phyloP scores from a whole-genome alignment of 768 basidiomycete genomes.

The Inosperma sp. region DNA sequence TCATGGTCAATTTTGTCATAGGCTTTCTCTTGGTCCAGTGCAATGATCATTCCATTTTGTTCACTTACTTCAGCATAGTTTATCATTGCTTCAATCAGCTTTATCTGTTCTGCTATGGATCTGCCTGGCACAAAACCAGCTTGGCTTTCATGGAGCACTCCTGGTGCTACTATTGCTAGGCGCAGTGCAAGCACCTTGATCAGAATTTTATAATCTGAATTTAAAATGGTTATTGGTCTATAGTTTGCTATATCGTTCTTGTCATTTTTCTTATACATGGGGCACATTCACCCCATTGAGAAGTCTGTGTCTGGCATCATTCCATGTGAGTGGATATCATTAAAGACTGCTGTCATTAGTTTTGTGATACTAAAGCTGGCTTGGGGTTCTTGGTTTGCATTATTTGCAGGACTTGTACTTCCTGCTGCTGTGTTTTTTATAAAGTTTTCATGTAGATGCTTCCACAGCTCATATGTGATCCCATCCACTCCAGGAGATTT shows the following conservation, averaged over 20 bases:
- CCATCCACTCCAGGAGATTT: slow-evolving; percentile 24
- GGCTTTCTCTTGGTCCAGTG: too few species aligned
- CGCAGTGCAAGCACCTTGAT: slow-evolving; percentile 24
- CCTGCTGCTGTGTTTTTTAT: neutral
- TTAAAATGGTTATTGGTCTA: too few species aligned
- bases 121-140: slow-evolving; percentile 36
- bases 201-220: slow-evolving; percentile 35
- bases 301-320: slow-evolving; percentile 16
- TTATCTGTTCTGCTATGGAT: too few species aligned
- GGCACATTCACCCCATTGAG: slow-evolving; percentile 34
- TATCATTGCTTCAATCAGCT: slow-evolving; percentile 23
- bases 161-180: too few species aligned
- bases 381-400: neutral
- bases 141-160: slow-evolving; percentile 33
- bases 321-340: slow-evolving; percentile 27
- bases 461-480: slow-evolving; percentile 27
- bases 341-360: too few species aligned
- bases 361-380: slow-evolving; percentile 13
- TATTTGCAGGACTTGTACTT: neutral
- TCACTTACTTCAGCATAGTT: slow-evolving; percentile 20
- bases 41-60: slow-evolving; percentile 24
- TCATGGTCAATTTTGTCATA: too few species aligned
- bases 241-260: too few species aligned
- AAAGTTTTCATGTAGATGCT: slow-evolving; percentile 7
- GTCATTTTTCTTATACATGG: slow-evolving; percentile 41